These are phyloP conservation scores for Avena eriantha DNA, from an alignment of 176 grass and related monocot species.

Conservation along the genomic window DNA sequence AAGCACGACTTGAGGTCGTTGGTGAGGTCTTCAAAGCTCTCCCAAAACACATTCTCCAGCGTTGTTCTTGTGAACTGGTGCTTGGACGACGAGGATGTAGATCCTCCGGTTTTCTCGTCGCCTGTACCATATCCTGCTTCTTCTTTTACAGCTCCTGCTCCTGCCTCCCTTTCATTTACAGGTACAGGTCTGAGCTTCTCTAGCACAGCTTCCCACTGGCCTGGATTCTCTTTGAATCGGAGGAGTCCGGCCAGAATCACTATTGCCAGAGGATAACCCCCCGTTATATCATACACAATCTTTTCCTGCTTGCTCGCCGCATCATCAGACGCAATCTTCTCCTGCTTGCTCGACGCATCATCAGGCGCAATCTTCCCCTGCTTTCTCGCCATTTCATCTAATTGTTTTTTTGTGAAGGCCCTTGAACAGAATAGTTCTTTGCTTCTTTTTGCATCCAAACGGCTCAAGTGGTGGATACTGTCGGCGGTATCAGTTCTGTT, in stretches of 20 bases:
- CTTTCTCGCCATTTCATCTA: background rate
- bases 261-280: slow-evolving; percentile 31
- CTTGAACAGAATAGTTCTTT: background rate
- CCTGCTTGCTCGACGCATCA: background rate
- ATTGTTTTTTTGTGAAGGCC: background rate
- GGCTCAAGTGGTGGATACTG: background rate
- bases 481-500: background rate
- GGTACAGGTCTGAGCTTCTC: background rate
- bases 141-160: too few relatives aligned
- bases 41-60: slow-evolving; percentile 8
- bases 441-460: background rate
- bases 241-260: slow-evolving; percentile 14
- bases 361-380: background rate
- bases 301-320: background rate
- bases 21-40: slow-evolving; percentile 22
- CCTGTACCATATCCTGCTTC: too few relatives aligned
- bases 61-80: background rate
- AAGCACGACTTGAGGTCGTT: slow-evolving; percentile 29
- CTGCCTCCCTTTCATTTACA: too few relatives aligned
- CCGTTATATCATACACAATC: background rate
- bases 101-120: too few relatives aligned
- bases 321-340: background rate
- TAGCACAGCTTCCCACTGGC: slow-evolving; percentile 2
- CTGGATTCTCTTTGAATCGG: slow-evolving; percentile 17
- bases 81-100: too few relatives aligned